Conservation (phyloP, 129 eudicot genomes). For the Arctium lappa region DNA sequence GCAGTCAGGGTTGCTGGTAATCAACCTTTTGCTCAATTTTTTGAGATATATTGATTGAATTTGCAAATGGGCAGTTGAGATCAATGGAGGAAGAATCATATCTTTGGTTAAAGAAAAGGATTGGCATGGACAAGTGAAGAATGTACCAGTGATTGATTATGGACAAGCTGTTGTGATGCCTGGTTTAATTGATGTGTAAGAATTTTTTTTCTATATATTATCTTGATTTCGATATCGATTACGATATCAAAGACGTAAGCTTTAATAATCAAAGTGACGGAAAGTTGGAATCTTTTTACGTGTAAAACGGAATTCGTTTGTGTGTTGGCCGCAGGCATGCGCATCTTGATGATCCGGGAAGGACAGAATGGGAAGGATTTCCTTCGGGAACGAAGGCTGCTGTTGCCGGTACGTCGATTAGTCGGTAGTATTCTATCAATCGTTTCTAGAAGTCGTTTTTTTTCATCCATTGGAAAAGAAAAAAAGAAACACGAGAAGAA, state of each 20-base stretch:
- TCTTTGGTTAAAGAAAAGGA: slow-evolving; percentile 66
- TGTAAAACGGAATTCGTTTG: not conserved
- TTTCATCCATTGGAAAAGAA: not conserved
- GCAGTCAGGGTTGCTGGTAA: not conserved
- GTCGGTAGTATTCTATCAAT: not conserved
- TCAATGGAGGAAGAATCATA: slow-evolving; percentile 70
- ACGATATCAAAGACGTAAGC: slow-evolving; percentile 1
- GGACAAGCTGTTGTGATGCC: slow-evolving; percentile 99
- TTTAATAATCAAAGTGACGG: not conserved
- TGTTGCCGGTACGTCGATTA: slow-evolving; percentile 70
- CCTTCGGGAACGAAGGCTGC: slow-evolving; percentile 99
- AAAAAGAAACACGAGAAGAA: not conserved
- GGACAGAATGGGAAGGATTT: slow-evolving; percentile 97
- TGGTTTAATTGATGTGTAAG: slow-evolving; percentile 97
- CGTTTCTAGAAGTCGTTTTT: not conserved
- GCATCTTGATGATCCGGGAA: slow-evolving; percentile 98
- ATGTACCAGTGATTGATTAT: slow-evolving; percentile 57
- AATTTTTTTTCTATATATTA: not conserved
- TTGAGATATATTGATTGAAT: slow-evolving; percentile 5
- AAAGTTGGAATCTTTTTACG: not conserved
- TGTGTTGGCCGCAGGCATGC: slow-evolving; percentile 59
- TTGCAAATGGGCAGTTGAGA: slow-evolving; percentile 72
- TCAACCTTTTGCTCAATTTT: not conserved
- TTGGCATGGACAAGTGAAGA: slow-evolving; percentile 49
- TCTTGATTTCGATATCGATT: not conserved